These are phyloP conservation scores for Lomentospora prolificans DNA, from an alignment of 2,329 filamentous ascomycete genomes.

Conservation along the genomic window DNA sequence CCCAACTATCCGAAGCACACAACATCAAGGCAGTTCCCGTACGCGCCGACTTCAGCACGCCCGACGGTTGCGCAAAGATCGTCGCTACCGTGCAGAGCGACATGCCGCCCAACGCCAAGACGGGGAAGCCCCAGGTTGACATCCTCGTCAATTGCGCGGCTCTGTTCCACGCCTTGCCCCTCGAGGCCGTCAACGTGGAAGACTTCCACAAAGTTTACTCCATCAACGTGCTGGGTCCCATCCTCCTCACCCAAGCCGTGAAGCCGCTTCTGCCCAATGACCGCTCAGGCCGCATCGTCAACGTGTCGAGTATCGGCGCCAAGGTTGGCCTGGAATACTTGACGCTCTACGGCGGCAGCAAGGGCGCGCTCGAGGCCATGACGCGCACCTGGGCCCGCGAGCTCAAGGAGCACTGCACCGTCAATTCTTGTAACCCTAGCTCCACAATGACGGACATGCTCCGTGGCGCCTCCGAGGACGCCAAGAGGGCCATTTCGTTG, in stretches of 20 bases:
- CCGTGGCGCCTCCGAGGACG: slow-evolving; percentile 41
- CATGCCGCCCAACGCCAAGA: slow-evolving; percentile 28
- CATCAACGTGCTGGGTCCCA: slow-evolving; percentile 48
- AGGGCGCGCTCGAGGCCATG: slow-evolving; percentile 52
- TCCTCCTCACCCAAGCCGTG: slow-evolving; percentile 45
- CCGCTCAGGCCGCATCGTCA: slow-evolving; percentile 47
- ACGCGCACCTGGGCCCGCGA: slow-evolving; percentile 53
- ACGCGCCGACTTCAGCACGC: slow-evolving; percentile 52
- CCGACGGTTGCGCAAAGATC: slow-evolving; percentile 42
- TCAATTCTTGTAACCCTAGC: slow-evolving; percentile 48
- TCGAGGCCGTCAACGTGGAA: slow-evolving; percentile 34
- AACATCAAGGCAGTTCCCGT: slow-evolving; percentile 41
- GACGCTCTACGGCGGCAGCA: slow-evolving; percentile 51
- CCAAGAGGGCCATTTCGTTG: slow-evolving; percentile 24
- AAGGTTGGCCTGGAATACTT: slow-evolving; percentile 43
- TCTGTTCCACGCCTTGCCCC: slow-evolving; percentile 33
- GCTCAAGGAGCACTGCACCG: slow-evolving; percentile 44
- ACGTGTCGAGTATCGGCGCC: slow-evolving; percentile 43
- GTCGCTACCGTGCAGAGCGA: slow-evolving; percentile 39
- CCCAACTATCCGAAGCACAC: slow-evolving; percentile 34
- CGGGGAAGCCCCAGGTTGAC: slow-evolving; percentile 42
- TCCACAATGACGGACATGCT: slow-evolving; percentile 29
- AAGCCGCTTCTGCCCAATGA: slow-evolving; percentile 44
- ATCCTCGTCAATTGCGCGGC: slow-evolving; percentile 51
- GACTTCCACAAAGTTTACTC: slow-evolving; percentile 46